Evolutionary conservation across 768 basidiomycete species (phyloP).

Genomic region (Termitomyces sp.): DNA sequence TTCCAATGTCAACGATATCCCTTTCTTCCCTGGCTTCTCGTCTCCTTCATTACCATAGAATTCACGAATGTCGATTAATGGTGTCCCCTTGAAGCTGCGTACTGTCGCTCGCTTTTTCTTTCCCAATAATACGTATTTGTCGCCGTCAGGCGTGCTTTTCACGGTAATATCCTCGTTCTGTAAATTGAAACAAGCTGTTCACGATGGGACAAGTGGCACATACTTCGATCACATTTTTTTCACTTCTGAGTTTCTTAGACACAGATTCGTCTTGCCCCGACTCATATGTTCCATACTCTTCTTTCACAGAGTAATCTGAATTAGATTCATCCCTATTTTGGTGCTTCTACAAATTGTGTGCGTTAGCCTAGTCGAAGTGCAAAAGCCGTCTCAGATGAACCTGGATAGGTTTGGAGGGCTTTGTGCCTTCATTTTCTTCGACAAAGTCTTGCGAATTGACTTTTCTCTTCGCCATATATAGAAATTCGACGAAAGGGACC

Average conservation of each 20-base stretch:
- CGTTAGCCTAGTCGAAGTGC: background rate
- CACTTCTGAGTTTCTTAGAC: conserved; percentile 31
- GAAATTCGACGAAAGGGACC: background rate
- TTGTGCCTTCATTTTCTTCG: conserved; percentile 3
- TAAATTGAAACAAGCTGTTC: background rate
- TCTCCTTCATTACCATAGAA: conserved; percentile 51
- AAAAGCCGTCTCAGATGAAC: background rate
- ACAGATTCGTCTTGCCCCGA: conserved; percentile 7
- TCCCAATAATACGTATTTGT: conserved; percentile 63
- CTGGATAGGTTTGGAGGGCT: conserved; percentile 3
- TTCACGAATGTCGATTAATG: conserved; percentile 69
- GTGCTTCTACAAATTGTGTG: conserved; percentile 1
- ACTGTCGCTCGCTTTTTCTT: conserved; percentile 68
- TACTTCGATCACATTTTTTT: background rate
- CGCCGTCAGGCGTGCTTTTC: conserved; percentile 28
- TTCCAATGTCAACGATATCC: conserved; percentile 59
- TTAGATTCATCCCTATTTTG: conserved; percentile 12
- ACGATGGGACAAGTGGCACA: background rate
- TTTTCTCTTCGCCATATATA: conserved; percentile 24
- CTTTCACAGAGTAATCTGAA: conserved; percentile 10
- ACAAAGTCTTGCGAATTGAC: conserved; percentile 6
- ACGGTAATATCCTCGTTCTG: conserved; percentile 15
- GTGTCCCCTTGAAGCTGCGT: conserved; percentile 39
- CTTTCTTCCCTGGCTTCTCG: conserved; percentile 77
- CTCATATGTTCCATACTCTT: conserved; percentile 8